Conservation (phyloP, 352 stramenopile species). For the Phytophthora fragariaefolia region DNA sequence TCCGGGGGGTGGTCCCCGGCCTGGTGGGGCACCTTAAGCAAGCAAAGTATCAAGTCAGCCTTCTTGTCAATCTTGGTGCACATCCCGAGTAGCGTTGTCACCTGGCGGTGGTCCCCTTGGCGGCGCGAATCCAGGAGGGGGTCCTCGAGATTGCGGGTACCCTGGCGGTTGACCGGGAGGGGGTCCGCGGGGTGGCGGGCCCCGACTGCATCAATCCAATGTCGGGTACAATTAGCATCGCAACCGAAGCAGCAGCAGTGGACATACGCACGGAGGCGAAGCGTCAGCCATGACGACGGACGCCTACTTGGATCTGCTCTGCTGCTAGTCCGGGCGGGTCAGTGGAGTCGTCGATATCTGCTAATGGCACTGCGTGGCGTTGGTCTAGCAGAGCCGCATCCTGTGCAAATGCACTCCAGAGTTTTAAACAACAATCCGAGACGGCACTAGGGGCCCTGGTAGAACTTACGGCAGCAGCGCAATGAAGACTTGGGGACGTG, state of each 20-base stretch:
- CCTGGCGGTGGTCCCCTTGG: constrained; percentile 56
- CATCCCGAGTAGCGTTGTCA: constrained; percentile 1
- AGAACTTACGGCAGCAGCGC: constrained; percentile 29
- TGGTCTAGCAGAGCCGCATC: constrained; percentile 25
- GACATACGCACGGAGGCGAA: constrained; percentile 35
- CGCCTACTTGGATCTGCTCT: constrained; percentile 14
- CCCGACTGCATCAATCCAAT: constrained; percentile 23
- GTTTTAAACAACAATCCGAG: constrained; percentile 1
- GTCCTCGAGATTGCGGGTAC: constrained; percentile 64
- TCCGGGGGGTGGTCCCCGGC: constrained; percentile 27
- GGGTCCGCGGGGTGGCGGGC: constrained; percentile 42
- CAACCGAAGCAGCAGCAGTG: background rate
- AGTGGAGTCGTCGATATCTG: constrained; percentile 16
- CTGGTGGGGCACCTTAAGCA: constrained; percentile 20
- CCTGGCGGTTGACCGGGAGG: constrained; percentile 49
- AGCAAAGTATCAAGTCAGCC: too few relatives aligned
- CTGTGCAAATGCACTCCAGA: constrained; percentile 12
- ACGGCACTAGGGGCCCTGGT: background rate
- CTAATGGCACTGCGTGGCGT: background rate
- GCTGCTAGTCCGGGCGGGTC: constrained; percentile 12
- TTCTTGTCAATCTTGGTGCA: too few relatives aligned
- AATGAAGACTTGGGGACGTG: too few relatives aligned
- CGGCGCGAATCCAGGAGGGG: constrained; percentile 54
- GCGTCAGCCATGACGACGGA: constrained; percentile 35
- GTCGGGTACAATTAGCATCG: background rate